Evolutionary conservation across 2,329 filamentous ascomycete genomes (phyloP), one percentile per base, ranked within the genome.

Genomic region (Aspergillus sojae): DNA sequence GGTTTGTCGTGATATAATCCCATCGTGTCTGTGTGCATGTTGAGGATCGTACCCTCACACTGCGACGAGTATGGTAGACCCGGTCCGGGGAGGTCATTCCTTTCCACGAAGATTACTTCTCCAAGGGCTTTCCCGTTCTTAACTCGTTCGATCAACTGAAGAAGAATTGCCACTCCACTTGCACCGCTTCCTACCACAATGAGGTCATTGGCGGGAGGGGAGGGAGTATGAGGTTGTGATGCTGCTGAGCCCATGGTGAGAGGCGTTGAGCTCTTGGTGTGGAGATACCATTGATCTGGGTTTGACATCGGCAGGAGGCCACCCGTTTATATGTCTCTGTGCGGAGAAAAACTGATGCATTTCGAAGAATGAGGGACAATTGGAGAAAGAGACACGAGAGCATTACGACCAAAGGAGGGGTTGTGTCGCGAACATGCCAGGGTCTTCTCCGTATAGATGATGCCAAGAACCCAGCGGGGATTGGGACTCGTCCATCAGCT

Each of bases 1-100:
- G 55, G 62, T 19, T 64, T 58, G 23, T 62, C 43, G 30, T 43
- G 48, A 54, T 59, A 60, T 12, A 64, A 39, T 19, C 62, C 62
- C 60, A 64, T 64, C 1, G 62, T 64, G 30, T 62, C 48, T 23
- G 59, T 60, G 32, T 61, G 56, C 62, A 62, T 64, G 19, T 62
- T 64, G 36, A 62, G 23, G 34, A 64, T 64, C 11, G 62, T 62
- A 10, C 60, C 62, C 4, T 56, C 30, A n/a, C 60, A 62, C 5
- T 45, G 45, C 10, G 60, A 28, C 3, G 60, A 64, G 23, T 62
- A 64, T 45, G 62, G 39, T 11, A 64, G 34, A 9, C 62, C 62
- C 12, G 62, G 62, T 9, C 60, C 60, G 3, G 50, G 34, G 16
- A 23, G 43, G 1, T 26, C 46, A 16, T 52, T 56, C 45, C 61